Evolutionary conservation across 306 rosid genomes (phyloP), one percentile per base, ranked within the genome.

Genomic region (Cucumis hystrix): DNA sequence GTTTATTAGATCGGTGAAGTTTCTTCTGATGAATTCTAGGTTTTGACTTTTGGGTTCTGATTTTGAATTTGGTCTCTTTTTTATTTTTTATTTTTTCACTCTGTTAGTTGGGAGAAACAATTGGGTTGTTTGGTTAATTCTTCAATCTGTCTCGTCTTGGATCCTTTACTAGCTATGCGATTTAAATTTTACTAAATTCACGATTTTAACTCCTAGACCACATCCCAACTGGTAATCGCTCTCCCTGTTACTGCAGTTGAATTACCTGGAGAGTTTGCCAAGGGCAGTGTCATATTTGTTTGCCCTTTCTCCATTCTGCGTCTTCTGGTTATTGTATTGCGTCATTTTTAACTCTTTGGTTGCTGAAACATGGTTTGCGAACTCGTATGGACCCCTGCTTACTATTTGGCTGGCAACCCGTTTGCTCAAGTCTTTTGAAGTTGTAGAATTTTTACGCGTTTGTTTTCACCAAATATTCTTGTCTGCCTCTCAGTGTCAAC

Each of bases 31-130:
- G 10, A 52, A 23, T 74, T 13, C 5, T 79, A 45, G 70, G 77
- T 40, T 76, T 65, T 4, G 49, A 8, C 49, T 37, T 39, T 65
- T 80, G 16, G 43, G 35, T 33, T 78, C 75, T 61, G 23, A 33
- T 51, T 49, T 15, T 35, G 74, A 66, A 30, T 49, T 76, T 82
- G 79, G 43, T 73, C 54, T 73, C 57, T 69, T 63, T 54, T 23
- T 23, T n/a, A n/a, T n/a, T n/a, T n/a, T n/a, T n/a, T n/a, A n/a
- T n/a, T n/a, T 23, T 28, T 28, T 57, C 11, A 18, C 76, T 60
- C 30, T 15, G 41, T 28, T 49, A 37, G 60, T 45, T 4, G 20
- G 23, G 58, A 43, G 59, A 18, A 21, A 12, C 58, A 14, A 23
- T 21, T 20, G 18, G 75, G 20, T 43, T 65, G 45, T 17, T 15